Percentiles rank a stretch among this genome's conserved stretches.
These are phyloP conservation scores for Phalaenopsis equestris DNA, from an alignment of 106 monocot genomes.

Conservation along the genomic window DNA sequence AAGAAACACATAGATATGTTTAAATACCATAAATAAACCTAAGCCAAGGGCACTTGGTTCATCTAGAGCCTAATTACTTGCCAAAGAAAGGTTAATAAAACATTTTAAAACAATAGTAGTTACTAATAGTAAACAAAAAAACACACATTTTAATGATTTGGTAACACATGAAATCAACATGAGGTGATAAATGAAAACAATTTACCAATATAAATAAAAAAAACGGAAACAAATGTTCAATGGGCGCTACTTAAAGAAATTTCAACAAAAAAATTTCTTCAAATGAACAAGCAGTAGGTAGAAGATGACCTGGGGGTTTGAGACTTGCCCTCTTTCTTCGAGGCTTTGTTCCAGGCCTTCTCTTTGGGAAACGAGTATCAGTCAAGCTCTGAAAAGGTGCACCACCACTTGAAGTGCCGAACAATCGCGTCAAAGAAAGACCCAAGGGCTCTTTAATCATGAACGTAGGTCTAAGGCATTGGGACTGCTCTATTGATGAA, in stretches of 20 bases:
- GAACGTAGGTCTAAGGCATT: background rate
- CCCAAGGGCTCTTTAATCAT: background rate
- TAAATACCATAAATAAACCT: too few species aligned
- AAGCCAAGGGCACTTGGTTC: too few species aligned
- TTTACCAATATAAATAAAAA: background rate
- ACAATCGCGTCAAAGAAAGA: background rate
- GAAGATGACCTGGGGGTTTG: conserved; percentile 52
- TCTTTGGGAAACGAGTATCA: conserved; percentile 67
- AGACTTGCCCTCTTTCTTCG: conserved; percentile 74
- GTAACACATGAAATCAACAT: background rate
- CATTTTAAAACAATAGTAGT: background rate
- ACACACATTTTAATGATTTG: too few species aligned
- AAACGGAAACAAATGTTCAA: background rate
- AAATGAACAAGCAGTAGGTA: background rate
- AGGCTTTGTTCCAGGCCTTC: conserved; percentile 64
- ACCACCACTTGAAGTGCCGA: conserved; percentile 2
- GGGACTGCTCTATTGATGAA: background rate
- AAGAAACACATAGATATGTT: too few species aligned
- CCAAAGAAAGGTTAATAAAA: background rate
- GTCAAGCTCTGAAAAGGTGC: conserved; percentile 27
- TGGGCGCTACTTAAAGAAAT: background rate
- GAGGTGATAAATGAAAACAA: background rate
- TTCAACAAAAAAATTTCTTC: background rate
- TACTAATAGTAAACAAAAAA: too few species aligned
- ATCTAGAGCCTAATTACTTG: background rate